Conservation (phyloP, 257 asterid genomes). For the Leonotis leonurus region DNA sequence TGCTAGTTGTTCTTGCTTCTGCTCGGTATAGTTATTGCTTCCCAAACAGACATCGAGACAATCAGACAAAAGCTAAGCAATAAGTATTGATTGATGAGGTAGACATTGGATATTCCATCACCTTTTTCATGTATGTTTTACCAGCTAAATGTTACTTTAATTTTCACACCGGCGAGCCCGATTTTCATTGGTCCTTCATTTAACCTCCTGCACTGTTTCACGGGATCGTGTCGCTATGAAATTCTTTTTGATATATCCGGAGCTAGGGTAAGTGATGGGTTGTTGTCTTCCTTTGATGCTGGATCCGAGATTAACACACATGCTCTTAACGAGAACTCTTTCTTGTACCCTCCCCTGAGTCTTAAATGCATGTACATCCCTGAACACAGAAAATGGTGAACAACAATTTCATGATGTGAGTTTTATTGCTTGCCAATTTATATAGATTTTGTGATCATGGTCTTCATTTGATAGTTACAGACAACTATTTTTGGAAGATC, state of each 20-base stretch:
- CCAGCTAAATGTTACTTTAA: too few species aligned
- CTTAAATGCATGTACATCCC: neutral
- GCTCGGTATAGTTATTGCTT: neutral
- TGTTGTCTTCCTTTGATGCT: neutral
- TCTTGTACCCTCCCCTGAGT: neutral
- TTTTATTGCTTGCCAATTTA: neutral
- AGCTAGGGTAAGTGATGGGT: neutral
- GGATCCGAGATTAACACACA: neutral
- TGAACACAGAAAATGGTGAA: neutral
- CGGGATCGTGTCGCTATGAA: neutral
- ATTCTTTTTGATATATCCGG: neutral
- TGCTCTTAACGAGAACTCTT: neutral
- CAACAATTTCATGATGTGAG: neutral
- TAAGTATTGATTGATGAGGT: constrained; percentile 1
- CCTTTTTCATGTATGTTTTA: too few species aligned
- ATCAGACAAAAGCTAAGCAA: neutral
- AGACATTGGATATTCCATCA: neutral
- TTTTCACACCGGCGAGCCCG: neutral
- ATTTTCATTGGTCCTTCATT: too few species aligned
- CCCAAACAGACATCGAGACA: too few species aligned
- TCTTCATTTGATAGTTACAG: neutral
- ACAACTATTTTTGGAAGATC: neutral
- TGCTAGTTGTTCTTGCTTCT: neutral
- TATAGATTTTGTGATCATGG: neutral
- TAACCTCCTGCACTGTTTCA: neutral